These are phyloP conservation scores for Hamamelis virginiana DNA, from an alignment of 164 flowering plant species.

Conservation along the genomic window DNA sequence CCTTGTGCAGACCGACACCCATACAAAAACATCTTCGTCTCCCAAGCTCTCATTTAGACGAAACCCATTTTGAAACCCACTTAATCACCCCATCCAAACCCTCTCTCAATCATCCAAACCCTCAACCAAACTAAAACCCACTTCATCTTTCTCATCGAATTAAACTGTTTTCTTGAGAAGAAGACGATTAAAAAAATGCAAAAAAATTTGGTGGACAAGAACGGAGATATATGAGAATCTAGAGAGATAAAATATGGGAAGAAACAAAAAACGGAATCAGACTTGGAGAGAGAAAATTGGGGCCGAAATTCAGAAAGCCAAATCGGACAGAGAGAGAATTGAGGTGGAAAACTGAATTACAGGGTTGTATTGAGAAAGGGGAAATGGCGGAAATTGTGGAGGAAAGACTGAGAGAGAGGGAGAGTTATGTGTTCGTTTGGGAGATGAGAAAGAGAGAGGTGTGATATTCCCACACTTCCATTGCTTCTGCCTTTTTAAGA, in stretches of 20 bases:
- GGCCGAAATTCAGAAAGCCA: not conserved
- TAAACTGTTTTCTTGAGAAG: not conserved
- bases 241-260: conserved; percentile 2
- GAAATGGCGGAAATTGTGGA: conserved; percentile 10
- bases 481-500: conserved; percentile 10
- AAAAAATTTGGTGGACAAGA: not conserved
- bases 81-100: too few species aligned
- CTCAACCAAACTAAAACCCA: too few species aligned
- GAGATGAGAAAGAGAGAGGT: not conserved
- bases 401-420: conserved; percentile 6
- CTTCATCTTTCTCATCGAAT: too few species aligned
- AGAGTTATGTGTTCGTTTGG: not conserved
- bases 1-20: too few species aligned
- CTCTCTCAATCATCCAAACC: too few species aligned
- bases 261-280: not conserved
- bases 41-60: too few species aligned
- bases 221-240: not conserved
- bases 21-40: too few species aligned
- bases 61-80: too few species aligned
- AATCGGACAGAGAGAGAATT: not conserved
- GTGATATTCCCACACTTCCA: too few species aligned
- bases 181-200: not conserved
- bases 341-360: not conserved
- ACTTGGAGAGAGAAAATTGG: not conserved
- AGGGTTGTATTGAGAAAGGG: conserved; percentile 1